Evolutionary conservation across 805 yeast species (phyloP), one percentile per base, ranked within the genome.

Genomic region (Lipomyces yamadae): DNA sequence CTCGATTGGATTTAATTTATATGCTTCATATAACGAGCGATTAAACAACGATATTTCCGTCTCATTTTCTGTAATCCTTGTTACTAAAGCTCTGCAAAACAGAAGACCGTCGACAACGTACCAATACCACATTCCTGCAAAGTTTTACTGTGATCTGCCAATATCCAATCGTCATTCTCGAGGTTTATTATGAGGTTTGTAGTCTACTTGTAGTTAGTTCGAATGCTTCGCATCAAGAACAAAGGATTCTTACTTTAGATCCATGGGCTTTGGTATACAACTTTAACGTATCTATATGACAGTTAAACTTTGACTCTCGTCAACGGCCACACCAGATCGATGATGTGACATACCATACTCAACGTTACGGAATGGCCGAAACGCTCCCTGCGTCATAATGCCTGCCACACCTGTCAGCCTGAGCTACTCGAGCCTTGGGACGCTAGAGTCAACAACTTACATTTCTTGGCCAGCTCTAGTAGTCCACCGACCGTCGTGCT

Each of bases 261-360:
- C 96, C 95, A 77, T 94, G 98, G 0, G 99, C 98, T 75, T 92
- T 92, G 35, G 97, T 90, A 79, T 95, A 95, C 5, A 95, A 83
- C 77, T 95, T 95, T 64, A 94, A 4, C 11, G 71, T 65, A 37
- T 68, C 70, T 65, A n/a, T 3, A 13, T 8, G 5, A 4, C 10
- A 30, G 58, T 62, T 45, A 59, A 45, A 35, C 32, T 13, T 18
- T 5, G 2, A 11, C 32, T 54, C 55, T 4, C 7, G 11, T n/a
- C 7, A 4, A 30, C 29, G 32, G 2, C 10, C 53, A 34, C 10
- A 35, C 35, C 37, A 45, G 39, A n/a, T 35, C 29, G 24, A 24
- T 24, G 24, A 24, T 24, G 11, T 3, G 30, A 57, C 68, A 11
- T 58, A 70, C 72, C 72, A 59, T 74, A 73, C 5, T 72, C 81